Evolutionary conservation across 2,329 filamentous ascomycete genomes (phyloP), one percentile per base, ranked within the genome.

Genomic region (Exutisphaerella laricina): DNA sequence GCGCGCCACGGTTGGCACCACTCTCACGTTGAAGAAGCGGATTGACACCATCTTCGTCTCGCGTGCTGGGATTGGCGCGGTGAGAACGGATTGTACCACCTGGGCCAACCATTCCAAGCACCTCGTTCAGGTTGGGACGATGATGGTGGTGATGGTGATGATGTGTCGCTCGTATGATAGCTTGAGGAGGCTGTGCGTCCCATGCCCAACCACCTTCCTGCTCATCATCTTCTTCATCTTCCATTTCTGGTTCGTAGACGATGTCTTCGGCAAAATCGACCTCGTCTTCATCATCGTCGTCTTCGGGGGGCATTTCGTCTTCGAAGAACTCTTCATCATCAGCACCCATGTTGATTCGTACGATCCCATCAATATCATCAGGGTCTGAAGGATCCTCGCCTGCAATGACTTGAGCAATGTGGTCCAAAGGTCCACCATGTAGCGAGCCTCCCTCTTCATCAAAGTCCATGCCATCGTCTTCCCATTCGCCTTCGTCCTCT

Each of bases 31-130:
- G 84, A 41, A 97, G 78, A 9, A 97, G 73, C 31, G 90, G 90
- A 59, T 97, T 96, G 16, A 81, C 74, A 3, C 88, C 88, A 60
- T 96, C 89, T 51, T 95, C 88, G 23, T 77, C 74, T 20, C 73
- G 73, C 43, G 46, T 29, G 38, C 46, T 49, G n/a, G 50, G 50
- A 3, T 48, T 46, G 77, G 73, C 39, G 25, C 48, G 45, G 20
- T 53, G 46, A 25, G 46, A 49, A 21, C 51, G 39, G 39, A 45
- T 46, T 10, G 40, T 29, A 4, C 46, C 49, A 33, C 53, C 53
- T 18, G 43, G 48, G 14, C 45, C 45, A 21, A 58, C 49, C 51
- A 58, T 55, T 10, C 55, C 53, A 23, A 60, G 46, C 46, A 61
- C 54, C n/a, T 57, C 54, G 18, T 50, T 43, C 25, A 58, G 50